phyloP scores from a whole-genome alignment of 2,329 filamentous ascomycete species.

The Fusarium sp. region DNA sequence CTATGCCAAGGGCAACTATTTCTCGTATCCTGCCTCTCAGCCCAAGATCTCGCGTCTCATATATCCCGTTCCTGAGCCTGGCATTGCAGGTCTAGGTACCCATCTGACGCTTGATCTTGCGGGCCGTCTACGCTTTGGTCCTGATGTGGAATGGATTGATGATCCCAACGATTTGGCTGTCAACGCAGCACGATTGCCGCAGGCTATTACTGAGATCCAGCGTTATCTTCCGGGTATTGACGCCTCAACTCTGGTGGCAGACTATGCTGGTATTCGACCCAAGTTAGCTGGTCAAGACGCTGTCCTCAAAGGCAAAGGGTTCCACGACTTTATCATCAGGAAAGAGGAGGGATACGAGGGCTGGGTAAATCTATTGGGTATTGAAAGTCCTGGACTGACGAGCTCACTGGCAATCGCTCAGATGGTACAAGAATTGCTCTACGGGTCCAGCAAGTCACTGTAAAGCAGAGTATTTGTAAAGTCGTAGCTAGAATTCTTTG shows the following conservation, averaged over 20 bases:
- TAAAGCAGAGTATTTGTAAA: not conserved
- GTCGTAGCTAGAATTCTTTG: not conserved
- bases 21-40: slow-evolving; percentile 75
- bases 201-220: slow-evolving; percentile 78
- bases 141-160: slow-evolving; percentile 93
- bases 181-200: slow-evolving; percentile 67
- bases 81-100: slow-evolving; percentile 86
- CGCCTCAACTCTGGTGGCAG: slow-evolving; percentile 70
- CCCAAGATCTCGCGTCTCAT: slow-evolving; percentile 78
- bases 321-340: slow-evolving; percentile 84
- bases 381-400: slow-evolving; percentile 93
- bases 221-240: slow-evolving; percentile 82
- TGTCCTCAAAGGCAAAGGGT: slow-evolving; percentile 71
- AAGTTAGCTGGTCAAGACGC: slow-evolving; percentile 74
- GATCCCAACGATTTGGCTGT: slow-evolving; percentile 74
- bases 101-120: slow-evolving; percentile 91
- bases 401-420: slow-evolving; percentile 87
- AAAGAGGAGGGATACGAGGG: slow-evolving; percentile 81
- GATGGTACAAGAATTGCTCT: slow-evolving; percentile 67
- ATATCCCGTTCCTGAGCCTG: slow-evolving; percentile 87
- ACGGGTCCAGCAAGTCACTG: slow-evolving; percentile 43
- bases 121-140: slow-evolving; percentile 88
- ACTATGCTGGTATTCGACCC: slow-evolving; percentile 92
- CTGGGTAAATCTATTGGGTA: slow-evolving; percentile 90
- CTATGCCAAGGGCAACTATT: slow-evolving; percentile 97